Evolutionary conservation across 2,329 filamentous ascomycete genomes (phyloP), one percentile per base, ranked within the genome.

Genomic region (Pseudogymnoascus verrucosus): DNA sequence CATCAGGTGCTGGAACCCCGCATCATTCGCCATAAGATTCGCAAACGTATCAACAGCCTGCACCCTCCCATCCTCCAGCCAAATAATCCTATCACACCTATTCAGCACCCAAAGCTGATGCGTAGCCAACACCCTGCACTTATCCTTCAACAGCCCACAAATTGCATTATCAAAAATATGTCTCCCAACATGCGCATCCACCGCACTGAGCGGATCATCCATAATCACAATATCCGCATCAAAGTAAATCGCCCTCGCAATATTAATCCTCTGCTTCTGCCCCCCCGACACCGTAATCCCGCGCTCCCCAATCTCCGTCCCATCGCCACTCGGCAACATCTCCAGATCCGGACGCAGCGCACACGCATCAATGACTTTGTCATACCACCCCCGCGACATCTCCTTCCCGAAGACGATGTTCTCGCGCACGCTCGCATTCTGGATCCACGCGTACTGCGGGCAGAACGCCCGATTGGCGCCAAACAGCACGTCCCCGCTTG

Each of bases 391-490:
- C 64, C 82, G 82, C 62, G 96, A 82, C 76, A 89, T 84, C 0
- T 86, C 83, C 69, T 91, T 93, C 10, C 93, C 93, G 71, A 98
- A 98, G 0, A 91, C 76, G 65, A 99, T 96, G 71, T 99, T 99
- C 36, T 96, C 86, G 66, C 86, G 87, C 3, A 98, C 84, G 0
- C 89, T 90, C 0, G 91, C 83, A 71, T 98, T 98, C 73, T 98
- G 93, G 60, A 99, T 96, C 95, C 95, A 99, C 0, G 95, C 91
- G 72, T 96, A 96, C 73, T 99, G 93, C 0, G 93, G 93, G 68
- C 95, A 98, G 71, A 96, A 97, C 0, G 93, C 91, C 66, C 93
- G 82, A 2, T 86, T 88, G 0, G 91, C 91, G 42, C 93, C 90
- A 69, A 95, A 83, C 0, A 85, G 82, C 5, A 96, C 83, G 39